Evolutionary conservation across 176 grass and related monocot species (phyloP), one percentile per base, ranked within the genome.

Genomic region (Thinopyrum elongatum): DNA sequence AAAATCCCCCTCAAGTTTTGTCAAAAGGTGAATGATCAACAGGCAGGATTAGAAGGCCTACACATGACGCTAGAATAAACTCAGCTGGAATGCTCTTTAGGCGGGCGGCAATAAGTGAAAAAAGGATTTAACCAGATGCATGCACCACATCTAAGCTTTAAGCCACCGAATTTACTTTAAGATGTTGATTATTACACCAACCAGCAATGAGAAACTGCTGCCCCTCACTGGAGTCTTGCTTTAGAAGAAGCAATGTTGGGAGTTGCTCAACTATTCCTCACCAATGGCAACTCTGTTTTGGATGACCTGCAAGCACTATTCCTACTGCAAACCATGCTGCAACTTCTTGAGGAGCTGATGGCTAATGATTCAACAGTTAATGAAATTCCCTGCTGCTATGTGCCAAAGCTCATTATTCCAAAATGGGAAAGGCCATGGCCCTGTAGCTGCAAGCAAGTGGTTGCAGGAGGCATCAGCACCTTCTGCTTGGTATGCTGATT

Each of bases 11-110:
- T 36, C 44, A 60, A 80, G 62, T 68, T 31, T 87, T 87, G 87
- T 91, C 89, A 87, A 87, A 91, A 84, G 89, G 68, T 80, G 61
- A 87, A 91, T 91, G 81, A 91, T 91, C 39, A 69, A 67, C 67
- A 87, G 89, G 84, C 89, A 91, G 68, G 81, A 84, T 87, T 84
- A 80, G 60, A 84, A 84, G 59, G 76, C 76, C 76, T 91, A 76
- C 85, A 84, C 76, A 80, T 90, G 85, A 67, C 12, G 47, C 35
- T 75, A 62, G 16, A 67, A 62, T 91, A 91, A 87, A 91, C 49
- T 91, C 81, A 80, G 47, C 25, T 70, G 60, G 80, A 91, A 87
- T 87, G 59, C 70, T 84, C 85, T 87, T 91, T 75, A 60, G 44
- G 74, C 46, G 19, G 15, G 36, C 81, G 36, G 36, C 81, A 28